phyloP scores from a whole-genome alignment of 371 early-diverging fungal species.

The Rhizomucor miehei region DNA sequence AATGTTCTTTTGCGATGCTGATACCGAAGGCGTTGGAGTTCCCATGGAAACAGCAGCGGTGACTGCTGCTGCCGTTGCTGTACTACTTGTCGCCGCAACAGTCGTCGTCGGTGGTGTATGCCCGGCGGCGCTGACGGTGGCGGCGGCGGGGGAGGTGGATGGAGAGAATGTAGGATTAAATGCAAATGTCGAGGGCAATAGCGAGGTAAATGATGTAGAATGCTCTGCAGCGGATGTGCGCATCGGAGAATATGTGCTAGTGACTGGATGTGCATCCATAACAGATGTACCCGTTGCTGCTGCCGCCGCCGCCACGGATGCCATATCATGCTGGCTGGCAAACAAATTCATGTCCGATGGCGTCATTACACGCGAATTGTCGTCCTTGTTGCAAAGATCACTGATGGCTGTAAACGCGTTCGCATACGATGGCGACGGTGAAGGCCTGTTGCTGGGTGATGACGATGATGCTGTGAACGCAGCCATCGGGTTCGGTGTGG shows the following conservation, averaged over 20 bases:
- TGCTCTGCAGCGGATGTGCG: slow-evolving; percentile 3
- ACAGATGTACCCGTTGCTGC: neutral
- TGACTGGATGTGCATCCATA: neutral
- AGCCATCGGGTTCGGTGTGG: slow-evolving; percentile 1
- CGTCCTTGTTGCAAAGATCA: slow-evolving; percentile 6
- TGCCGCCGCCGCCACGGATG: neutral
- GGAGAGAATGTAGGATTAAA: slow-evolving; percentile 10
- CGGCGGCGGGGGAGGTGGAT: slow-evolving; percentile 12
- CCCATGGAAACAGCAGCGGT: slow-evolving; percentile 31
- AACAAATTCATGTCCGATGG: neutral
- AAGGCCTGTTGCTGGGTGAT: neutral
- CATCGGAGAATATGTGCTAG: slow-evolving; percentile 1
- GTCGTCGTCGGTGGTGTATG: too few species aligned
- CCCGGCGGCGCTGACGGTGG: neutral
- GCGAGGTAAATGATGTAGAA: neutral
- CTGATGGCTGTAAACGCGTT: slow-evolving; percentile 15
- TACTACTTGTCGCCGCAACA: slow-evolving; percentile 16
- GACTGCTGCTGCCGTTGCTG: slow-evolving; percentile 14
- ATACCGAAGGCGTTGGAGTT: slow-evolving; percentile 1
- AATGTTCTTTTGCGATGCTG: slow-evolving; percentile 23
- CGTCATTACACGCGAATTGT: neutral
- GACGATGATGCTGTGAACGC: slow-evolving; percentile 1
- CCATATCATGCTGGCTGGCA: slow-evolving; percentile 1
- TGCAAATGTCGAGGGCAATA: neutral
- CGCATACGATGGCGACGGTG: slow-evolving; percentile 3